phyloP scores from a whole-genome alignment of 2,329 filamentous ascomycete species.

The Aspergillus quadrilineatus region DNA sequence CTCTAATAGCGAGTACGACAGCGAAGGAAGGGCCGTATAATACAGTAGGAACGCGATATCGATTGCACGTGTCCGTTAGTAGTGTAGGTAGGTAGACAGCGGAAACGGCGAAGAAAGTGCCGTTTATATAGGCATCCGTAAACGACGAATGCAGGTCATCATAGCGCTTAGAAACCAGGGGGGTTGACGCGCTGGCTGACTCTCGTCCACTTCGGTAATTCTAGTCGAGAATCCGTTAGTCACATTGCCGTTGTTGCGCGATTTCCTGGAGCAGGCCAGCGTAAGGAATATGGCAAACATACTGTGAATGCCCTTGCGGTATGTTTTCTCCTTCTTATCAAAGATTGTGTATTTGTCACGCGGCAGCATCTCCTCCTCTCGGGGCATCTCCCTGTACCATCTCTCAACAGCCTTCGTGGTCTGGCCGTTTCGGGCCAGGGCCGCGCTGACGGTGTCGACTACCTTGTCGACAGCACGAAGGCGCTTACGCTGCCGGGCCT shows the following conservation, averaged over 20 bases:
- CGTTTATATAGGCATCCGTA: not conserved
- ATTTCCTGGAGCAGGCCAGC: too few relatives aligned
- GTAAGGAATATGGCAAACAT: constrained; percentile 22
- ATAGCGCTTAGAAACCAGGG: constrained; percentile 71
- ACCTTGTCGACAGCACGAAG: constrained; percentile 82
- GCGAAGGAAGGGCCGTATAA: constrained; percentile 24
- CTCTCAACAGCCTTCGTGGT: constrained; percentile 74
- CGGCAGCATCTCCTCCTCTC: constrained; percentile 90
- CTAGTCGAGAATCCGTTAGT: constrained; percentile 43
- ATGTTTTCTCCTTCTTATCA: constrained; percentile 91
- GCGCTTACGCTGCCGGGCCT: constrained; percentile 78
- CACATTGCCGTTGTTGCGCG: too few relatives aligned
- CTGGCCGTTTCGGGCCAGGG: constrained; percentile 69
- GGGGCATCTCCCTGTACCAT: constrained; percentile 96
- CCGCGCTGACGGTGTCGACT: constrained; percentile 77
- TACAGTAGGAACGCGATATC: constrained; percentile 25
- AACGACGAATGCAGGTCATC: not conserved
- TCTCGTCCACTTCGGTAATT: constrained; percentile 89
- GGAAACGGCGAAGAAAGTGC: not conserved
- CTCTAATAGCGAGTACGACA: constrained; percentile 1
- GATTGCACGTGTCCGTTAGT: constrained; percentile 3
- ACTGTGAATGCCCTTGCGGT: constrained; percentile 98
- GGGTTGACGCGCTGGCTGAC: constrained; percentile 92
- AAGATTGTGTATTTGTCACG: constrained; percentile 98
- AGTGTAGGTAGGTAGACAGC: not conserved